Evolutionary conservation across 2,329 filamentous ascomycete genomes (phyloP).

Genomic region (Colletotrichum tropicale): DNA sequence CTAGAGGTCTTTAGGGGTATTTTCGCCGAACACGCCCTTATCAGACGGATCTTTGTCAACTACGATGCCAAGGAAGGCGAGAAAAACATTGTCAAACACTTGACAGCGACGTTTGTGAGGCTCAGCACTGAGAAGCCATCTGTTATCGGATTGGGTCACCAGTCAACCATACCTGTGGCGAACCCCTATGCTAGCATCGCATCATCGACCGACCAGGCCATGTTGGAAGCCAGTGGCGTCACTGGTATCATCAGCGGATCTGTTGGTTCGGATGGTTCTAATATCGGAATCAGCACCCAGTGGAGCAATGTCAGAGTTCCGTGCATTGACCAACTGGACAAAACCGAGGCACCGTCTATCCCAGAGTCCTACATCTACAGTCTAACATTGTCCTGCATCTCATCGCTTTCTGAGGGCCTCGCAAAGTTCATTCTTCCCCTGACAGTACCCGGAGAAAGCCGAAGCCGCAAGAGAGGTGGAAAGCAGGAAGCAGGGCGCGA

Average conservation of each 20-base stretch:
- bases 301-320: constrained; percentile 89
- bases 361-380: constrained; percentile 96
- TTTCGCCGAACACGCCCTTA: constrained; percentile 79
- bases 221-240: constrained; percentile 86
- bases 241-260: constrained; percentile 84
- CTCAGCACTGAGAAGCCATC: constrained; percentile 89
- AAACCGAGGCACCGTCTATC: constrained; percentile 79
- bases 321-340: constrained; percentile 94
- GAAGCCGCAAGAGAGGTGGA: constrained; percentile 54
- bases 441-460: constrained; percentile 77
- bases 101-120: constrained; percentile 89
- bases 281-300: constrained; percentile 82
- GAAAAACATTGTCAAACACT: constrained; percentile 78
- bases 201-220: constrained; percentile 77
- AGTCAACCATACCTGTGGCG: constrained; percentile 80
- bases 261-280: constrained; percentile 68
- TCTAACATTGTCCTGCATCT: constrained; percentile 86
- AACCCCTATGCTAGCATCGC: constrained; percentile 60
- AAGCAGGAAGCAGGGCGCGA: constrained; percentile 49
- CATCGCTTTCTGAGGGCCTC: constrained; percentile 86
- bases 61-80: constrained; percentile 78
- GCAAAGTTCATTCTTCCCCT: constrained; percentile 93
- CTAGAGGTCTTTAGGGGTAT: constrained; percentile 91
- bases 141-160: constrained; percentile 86
- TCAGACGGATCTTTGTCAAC: constrained; percentile 79